Conservation (phyloP, 164 flowering plant species). For the Stephania japonica region DNA sequence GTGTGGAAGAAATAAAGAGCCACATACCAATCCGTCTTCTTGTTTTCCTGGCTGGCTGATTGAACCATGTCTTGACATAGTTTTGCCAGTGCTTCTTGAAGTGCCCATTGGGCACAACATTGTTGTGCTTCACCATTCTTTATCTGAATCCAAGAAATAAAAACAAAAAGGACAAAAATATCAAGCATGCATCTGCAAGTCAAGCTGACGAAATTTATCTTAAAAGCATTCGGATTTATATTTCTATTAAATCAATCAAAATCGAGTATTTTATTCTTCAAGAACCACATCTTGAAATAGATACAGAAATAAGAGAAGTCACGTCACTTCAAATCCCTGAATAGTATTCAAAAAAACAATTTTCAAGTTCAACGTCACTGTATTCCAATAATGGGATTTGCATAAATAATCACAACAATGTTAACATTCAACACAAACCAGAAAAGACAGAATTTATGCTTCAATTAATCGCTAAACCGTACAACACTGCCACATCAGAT, state of each 20-base stretch:
- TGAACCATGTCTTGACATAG: conserved; percentile 80
- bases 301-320: no score
- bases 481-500: no score
- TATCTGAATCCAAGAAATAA: conserved; percentile 24
- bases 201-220: not conserved
- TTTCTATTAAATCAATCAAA: not conserved
- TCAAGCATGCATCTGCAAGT: not conserved
- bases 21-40: conserved; percentile 54
- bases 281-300: not conserved
- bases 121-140: conserved; percentile 78
- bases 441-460: no score
- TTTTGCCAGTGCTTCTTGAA: conserved; percentile 88
- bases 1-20: not conserved
- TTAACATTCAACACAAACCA: no score
- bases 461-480: no score
- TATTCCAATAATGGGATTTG: no score
- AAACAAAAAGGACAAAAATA: not conserved
- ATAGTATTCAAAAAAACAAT: no score
- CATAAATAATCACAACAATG: no score
- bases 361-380: no score
- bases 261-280: no score
- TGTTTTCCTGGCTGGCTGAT: conserved; percentile 75
- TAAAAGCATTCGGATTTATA: not conserved
- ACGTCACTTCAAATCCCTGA: not conserved
- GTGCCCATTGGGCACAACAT: conserved; percentile 71